phyloP scores from a whole-genome alignment of 306 rosid genomes.

The Vigna mungo region DNA sequence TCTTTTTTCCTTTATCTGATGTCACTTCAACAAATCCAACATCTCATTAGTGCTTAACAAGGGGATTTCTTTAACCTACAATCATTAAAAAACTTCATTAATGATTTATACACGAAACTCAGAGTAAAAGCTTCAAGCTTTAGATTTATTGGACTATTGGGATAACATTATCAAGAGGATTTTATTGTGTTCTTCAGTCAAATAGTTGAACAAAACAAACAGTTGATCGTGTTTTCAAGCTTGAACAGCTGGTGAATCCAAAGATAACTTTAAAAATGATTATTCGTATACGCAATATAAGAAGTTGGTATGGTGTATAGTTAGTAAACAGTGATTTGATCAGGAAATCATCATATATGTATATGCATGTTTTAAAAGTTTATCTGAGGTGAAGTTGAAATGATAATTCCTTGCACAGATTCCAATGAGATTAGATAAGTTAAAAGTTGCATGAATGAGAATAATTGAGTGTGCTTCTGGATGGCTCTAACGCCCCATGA shows the following conservation, averaged over 20 bases:
- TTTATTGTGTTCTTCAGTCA: slow-evolving; percentile 14
- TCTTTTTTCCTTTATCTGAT: slow-evolving; percentile 10
- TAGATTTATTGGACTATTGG: not conserved
- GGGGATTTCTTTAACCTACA: slow-evolving; percentile 10
- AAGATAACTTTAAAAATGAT: not conserved
- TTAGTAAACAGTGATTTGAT: not conserved
- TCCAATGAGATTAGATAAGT: not conserved
- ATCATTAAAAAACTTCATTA: not conserved
- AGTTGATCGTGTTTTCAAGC: not conserved
- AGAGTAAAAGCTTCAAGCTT: not conserved
- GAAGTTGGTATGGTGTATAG: not conserved
- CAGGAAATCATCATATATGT: not conserved
- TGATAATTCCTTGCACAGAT: not conserved
- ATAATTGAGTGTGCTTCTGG: not conserved
- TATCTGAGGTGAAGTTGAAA: not conserved
- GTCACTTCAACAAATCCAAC: slow-evolving; percentile 24
- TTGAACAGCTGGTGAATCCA: not conserved
- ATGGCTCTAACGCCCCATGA: not conserved
- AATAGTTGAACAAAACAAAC: slow-evolving; percentile 6
- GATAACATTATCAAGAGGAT: slow-evolving; percentile 3
- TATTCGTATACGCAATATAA: not conserved
- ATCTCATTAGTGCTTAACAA: not conserved
- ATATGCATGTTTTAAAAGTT: no score
- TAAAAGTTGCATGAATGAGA: not conserved
- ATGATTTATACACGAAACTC: slow-evolving; percentile 8